Percentiles rank a stretch among this genome's conserved stretches.
phyloP scores from a whole-genome alignment of 768 basidiomycete species.

The Calocybe cyanea region DNA sequence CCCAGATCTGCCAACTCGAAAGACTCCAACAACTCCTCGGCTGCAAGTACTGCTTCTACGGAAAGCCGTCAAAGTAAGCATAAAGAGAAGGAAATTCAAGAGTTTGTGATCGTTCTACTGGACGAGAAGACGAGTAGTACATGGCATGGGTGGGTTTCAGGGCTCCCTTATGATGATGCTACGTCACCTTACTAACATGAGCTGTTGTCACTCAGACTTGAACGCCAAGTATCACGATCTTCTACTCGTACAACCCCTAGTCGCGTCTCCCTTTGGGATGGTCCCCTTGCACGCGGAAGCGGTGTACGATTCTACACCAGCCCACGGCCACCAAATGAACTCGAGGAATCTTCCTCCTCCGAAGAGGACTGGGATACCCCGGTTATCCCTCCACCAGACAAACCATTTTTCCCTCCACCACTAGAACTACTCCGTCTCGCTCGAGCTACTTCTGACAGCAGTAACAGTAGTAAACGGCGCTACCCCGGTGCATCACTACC shows the following conservation, averaged over 20 bases:
- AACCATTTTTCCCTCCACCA: too few species aligned
- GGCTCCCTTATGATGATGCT: not conserved
- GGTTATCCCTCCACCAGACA: conserved; percentile 31
- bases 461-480: too few species aligned
- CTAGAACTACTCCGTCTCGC: too few species aligned
- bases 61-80: conserved; percentile 17
- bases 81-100: conserved; percentile 16
- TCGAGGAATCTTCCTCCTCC: conserved; percentile 23
- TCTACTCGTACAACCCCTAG: conserved; percentile 20
- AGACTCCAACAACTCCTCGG: conserved; percentile 9
- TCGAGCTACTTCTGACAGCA: too few species aligned
- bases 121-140: conserved; percentile 32
- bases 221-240: conserved; percentile 27
- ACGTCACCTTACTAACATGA: not conserved
- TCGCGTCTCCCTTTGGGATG: conserved; percentile 38
- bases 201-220: conserved; percentile 22
- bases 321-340: conserved; percentile 13
- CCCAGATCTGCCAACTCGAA: conserved; percentile 14
- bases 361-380: conserved; percentile 29
- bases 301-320: conserved; percentile 15
- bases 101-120: conserved; percentile 37
- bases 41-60: conserved; percentile 11
- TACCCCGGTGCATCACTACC: conserved; percentile 4
- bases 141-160: conserved; percentile 40
- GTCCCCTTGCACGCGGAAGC: conserved; percentile 32